Conservation (phyloP, 495 filamentous ascomycete genomes). For the Trichoderma erinaceum region DNA sequence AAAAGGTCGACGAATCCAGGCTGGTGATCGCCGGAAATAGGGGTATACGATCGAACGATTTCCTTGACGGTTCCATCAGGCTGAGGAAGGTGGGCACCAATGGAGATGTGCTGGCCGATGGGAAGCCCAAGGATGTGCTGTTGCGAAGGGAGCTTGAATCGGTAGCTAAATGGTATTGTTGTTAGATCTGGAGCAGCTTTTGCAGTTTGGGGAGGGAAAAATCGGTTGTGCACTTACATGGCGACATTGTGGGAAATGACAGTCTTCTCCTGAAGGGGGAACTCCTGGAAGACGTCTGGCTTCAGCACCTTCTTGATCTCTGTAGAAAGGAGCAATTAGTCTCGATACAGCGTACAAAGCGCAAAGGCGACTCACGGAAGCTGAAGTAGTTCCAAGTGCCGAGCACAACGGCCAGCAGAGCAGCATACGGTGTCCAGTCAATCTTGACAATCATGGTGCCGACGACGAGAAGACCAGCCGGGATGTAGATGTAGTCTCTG, state of each 20-base stretch:
- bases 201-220: background rate
- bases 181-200: conserved; percentile 21
- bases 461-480: conserved; percentile 71
- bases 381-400: conserved; percentile 58
- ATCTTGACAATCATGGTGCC: conserved; percentile 70
- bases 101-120: conserved; percentile 97
- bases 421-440: conserved; percentile 71
- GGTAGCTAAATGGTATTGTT: conserved; percentile 54
- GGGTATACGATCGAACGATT: conserved; percentile 92
- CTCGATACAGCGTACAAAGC: conserved; percentile 23
- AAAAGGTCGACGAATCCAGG: conserved; percentile 94
- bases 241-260: conserved; percentile 94
- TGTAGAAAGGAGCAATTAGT: conserved; percentile 29
- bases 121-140: conserved; percentile 87
- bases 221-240: conserved; percentile 51
- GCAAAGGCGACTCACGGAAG: conserved; percentile 42
- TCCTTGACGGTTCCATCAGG: conserved; percentile 70
- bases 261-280: conserved; percentile 83
- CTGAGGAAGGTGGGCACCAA: conserved; percentile 65
- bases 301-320: conserved; percentile 77
- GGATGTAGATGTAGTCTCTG: conserved; percentile 70
- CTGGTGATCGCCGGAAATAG: conserved; percentile 86
- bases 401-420: conserved; percentile 53
- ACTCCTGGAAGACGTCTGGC: conserved; percentile 80
- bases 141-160: conserved; percentile 71